phyloP scores from a whole-genome alignment of 441 rosid species.

The Aquilaria agallochum region DNA sequence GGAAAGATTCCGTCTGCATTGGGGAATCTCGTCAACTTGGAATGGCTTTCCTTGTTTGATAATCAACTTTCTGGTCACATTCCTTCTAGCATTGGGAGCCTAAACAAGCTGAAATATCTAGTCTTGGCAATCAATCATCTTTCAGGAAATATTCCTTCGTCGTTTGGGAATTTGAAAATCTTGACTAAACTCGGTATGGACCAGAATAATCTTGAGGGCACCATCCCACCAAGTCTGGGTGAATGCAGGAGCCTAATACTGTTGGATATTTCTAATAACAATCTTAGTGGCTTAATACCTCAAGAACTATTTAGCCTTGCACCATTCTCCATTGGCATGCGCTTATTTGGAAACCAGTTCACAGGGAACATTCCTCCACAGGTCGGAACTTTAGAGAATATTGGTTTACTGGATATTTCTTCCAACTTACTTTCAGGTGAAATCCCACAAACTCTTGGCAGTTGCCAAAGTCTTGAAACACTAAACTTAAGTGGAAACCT shows the following conservation, averaged over 20 bases:
- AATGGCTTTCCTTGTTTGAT: not conserved
- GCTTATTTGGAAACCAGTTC: constrained; percentile 8
- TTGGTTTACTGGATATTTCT: too few species aligned
- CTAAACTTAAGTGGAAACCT: constrained; percentile 7
- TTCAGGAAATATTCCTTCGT: constrained; percentile 9
- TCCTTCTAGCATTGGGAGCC: constrained; percentile 2
- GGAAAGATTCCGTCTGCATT: not conserved
- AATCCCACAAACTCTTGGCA: too few species aligned
- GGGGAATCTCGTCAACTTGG: too few species aligned
- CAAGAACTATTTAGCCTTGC: too few species aligned
- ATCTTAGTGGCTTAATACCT: too few species aligned
- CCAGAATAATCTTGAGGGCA: not conserved
- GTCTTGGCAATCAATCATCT: constrained; percentile 4
- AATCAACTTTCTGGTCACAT: constrained; percentile 7
- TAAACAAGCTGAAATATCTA: constrained; percentile 1
- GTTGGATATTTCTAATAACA: too few species aligned
- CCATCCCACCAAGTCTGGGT: not conserved
- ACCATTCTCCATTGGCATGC: not conserved
- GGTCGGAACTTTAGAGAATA: too few species aligned
- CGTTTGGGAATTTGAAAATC: not conserved
- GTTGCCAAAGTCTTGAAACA: not conserved
- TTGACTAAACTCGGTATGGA: constrained; percentile 1
- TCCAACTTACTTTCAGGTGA: too few species aligned
- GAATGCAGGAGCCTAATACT: not conserved
- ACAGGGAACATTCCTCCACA: not conserved